Conservation (phyloP, 345 rosid species). For the Aquilaria sinensis region DNA sequence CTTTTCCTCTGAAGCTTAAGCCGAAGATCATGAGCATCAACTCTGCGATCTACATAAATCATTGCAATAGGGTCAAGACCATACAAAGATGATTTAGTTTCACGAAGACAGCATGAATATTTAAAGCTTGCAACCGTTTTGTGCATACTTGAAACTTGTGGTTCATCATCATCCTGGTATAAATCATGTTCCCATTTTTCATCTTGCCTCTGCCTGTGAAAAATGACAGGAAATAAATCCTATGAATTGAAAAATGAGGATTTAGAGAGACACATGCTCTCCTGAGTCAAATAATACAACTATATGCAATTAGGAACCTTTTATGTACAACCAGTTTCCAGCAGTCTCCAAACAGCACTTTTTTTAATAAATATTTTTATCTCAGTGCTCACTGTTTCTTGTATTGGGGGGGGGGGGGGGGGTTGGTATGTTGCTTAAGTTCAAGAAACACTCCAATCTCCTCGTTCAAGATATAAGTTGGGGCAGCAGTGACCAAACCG, state of each 20-base stretch:
- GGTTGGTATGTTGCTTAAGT: too few species aligned
- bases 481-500: too few species aligned
- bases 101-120: constrained; percentile 30
- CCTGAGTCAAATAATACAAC: not conserved
- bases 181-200: constrained; percentile 99
- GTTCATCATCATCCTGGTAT: constrained; percentile 35
- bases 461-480: too few species aligned
- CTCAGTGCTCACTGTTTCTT: too few species aligned
- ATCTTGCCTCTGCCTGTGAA: constrained; percentile 86
- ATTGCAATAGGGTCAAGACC: constrained; percentile 40
- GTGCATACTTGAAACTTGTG: constrained; percentile 66
- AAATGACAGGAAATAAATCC: constrained; percentile 4
- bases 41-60: constrained; percentile 56
- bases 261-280: not conserved
- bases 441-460: too few species aligned
- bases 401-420: too few species aligned
- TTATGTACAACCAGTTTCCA: not conserved
- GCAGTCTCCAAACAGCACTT: not conserved
- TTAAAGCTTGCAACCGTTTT: constrained; percentile 20
- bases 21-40: constrained; percentile 80
- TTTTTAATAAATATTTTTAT: not conserved
- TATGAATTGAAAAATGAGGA: not conserved
- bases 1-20: constrained; percentile 80
- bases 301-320: not conserved
- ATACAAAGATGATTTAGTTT: constrained; percentile 29